These are phyloP conservation scores for Linnemannia zychae DNA, from an alignment of 192 early-diverging fungal species.

Conservation along the genomic window DNA sequence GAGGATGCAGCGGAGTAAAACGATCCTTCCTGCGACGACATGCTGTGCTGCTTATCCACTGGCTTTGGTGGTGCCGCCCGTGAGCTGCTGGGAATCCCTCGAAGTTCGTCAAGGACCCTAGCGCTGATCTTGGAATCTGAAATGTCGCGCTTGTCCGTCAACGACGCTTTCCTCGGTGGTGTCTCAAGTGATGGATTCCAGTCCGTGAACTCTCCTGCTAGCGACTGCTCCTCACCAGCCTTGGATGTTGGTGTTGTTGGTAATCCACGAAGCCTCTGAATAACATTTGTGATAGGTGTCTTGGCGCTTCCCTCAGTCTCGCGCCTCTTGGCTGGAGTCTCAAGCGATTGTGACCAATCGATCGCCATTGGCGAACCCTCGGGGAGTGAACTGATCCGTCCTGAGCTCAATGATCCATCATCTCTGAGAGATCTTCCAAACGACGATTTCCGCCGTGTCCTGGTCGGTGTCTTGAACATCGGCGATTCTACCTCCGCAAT, in stretches of 20 bases:
- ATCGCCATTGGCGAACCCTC: conserved; percentile 12
- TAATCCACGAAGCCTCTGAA: conserved; percentile 24
- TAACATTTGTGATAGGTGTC: background rate
- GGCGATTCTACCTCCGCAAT: conserved; percentile 12
- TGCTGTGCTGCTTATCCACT: background rate
- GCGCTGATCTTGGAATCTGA: background rate
- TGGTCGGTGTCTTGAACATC: background rate
- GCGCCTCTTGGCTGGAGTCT: conserved; percentile 25
- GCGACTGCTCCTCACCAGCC: background rate
- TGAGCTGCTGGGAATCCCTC: conserved; percentile 16
- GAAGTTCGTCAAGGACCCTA: conserved; percentile 19
- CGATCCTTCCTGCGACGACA: conserved; percentile 15
- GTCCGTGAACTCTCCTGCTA: background rate
- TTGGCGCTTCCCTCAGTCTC: background rate
- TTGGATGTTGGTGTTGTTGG: background rate
- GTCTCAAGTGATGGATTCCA: conserved; percentile 43
- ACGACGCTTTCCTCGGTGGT: conserved; percentile 18
- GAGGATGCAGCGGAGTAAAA: conserved; percentile 39
- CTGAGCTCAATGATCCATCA: background rate
- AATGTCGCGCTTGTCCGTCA: background rate
- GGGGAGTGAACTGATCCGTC: background rate
- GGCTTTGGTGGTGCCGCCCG: background rate
- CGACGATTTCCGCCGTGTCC: background rate
- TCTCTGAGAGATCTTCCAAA: background rate
- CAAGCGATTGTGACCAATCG: conserved; percentile 42